Evolutionary conservation across 2,329 filamentous ascomycete species (phyloP).

Genomic region (Beauveria bassiana): DNA sequence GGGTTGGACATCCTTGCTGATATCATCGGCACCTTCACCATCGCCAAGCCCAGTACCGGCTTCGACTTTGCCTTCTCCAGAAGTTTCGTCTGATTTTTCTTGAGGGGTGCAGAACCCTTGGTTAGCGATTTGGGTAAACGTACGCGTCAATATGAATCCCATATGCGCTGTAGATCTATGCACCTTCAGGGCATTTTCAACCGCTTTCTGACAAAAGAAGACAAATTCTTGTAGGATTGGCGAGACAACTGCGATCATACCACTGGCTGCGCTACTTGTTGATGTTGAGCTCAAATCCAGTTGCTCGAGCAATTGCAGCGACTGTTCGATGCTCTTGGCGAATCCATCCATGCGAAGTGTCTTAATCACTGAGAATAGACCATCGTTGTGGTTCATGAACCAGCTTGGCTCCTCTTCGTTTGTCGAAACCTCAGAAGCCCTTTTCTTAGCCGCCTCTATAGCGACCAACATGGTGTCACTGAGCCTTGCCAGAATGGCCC

Average conservation of each 20-base stretch:
- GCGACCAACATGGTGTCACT: conserved; percentile 72
- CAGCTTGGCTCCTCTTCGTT: conserved; percentile 30
- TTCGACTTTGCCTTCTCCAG: conserved; percentile 73
- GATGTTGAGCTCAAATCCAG: conserved; percentile 23
- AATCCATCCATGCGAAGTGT: conserved; percentile 54
- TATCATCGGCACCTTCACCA: conserved; percentile 91
- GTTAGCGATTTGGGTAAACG: conserved; percentile 69
- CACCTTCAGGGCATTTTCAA: conserved; percentile 52
- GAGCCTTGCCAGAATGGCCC: conserved; percentile 52
- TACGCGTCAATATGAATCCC: conserved; percentile 65
- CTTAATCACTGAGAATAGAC: conserved; percentile 44
- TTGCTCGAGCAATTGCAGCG: conserved; percentile 29
- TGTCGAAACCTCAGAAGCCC: conserved; percentile 33
- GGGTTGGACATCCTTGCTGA: conserved; percentile 90
- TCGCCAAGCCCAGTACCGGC: conserved; percentile 90
- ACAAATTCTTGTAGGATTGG: conserved; percentile 73
- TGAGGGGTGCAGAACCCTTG: conserved; percentile 89
- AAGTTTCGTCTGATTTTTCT: conserved; percentile 66
- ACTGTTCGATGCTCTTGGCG: conserved; percentile 30
- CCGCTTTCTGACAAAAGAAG: conserved; percentile 48
- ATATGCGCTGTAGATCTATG: conserved; percentile 68
- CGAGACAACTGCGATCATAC: conserved; percentile 28
- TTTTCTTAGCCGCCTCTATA: conserved; percentile 62
- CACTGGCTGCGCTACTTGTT: conserved; percentile 23
- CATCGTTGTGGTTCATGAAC: conserved; percentile 37